Evolutionary conservation across 768 basidiomycete species (phyloP), one percentile per base, ranked within the genome.

Genomic region (Lyophyllum shimeji): DNA sequence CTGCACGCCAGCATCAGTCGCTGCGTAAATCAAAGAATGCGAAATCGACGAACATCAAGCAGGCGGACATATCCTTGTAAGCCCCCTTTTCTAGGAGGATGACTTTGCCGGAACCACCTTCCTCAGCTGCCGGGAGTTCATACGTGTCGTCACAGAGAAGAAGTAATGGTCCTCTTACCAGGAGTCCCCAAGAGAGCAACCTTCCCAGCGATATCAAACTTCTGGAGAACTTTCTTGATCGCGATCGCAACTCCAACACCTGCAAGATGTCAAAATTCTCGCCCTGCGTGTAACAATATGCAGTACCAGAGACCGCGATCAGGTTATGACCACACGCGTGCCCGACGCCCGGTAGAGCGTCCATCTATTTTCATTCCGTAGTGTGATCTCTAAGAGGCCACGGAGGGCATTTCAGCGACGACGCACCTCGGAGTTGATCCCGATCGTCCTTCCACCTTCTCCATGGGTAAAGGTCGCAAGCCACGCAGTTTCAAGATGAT

Each of bases 251-350:
- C 80, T 1, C 85, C 89, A 12, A 92, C 85, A 3, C 90, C 90
- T 52, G 76, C 62, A 31, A 9, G 20, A 17, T 7, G 12, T 31
- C 46, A 34, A 39, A 18, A 55, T 23, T 50, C n/a, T 21, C 31
- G n/a, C 13, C 34, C 13, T 1, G 17, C 27, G n/a, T 9, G 6
- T 7, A 23, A 15, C 17, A 40, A 62, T 18, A 25, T 21, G 17
- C 9, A 20, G 15, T 57, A 71, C 76, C 76, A n/a, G 76, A 71
- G 21, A 92, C 88, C 1, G 87, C 90, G 50, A 93, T 93, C 46
- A 93, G 74, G 62, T 93, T 93, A 65, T 93, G 90, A 2, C 90
- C 90, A 63, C 90, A 93, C 1, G 86, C 88, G 59, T 89, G 88
- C 0, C 88, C 84, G 37, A 86, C 75, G 0, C 81, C 77, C 53